Evolutionary conservation across 129 eudicot genomes (phyloP).

Genomic region (Calendula officinalis): DNA sequence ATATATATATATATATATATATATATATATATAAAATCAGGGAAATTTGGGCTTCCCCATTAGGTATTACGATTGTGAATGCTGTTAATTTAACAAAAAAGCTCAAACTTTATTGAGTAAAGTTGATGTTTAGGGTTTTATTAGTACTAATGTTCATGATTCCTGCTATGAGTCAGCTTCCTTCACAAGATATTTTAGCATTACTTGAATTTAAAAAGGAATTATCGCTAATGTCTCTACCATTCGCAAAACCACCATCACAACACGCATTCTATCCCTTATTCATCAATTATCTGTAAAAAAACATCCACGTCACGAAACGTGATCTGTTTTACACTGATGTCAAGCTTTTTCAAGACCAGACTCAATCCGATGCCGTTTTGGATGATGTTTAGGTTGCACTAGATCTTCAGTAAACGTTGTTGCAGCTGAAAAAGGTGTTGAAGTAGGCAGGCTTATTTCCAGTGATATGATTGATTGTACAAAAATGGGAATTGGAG

Average conservation of each 20-base stretch:
- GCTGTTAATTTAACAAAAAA: background rate
- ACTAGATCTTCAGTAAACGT: conserved; percentile 77
- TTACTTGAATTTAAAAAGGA: conserved; percentile 89
- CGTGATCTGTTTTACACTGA: conserved; percentile 89
- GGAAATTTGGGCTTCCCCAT: background rate
- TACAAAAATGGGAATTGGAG: conserved; percentile 85
- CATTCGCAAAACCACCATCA: conserved; percentile 77
- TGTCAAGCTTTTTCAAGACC: conserved; percentile 84
- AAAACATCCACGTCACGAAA: conserved; percentile 79
- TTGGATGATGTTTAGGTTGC: conserved; percentile 85
- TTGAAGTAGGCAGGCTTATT: conserved; percentile 68
- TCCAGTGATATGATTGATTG: conserved; percentile 91
- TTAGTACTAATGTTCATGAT: conserved; percentile 36
- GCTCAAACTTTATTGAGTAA: conserved; percentile 8
- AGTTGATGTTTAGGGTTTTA: conserved; percentile 56
- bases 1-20: no score
- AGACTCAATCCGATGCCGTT: conserved; percentile 75
- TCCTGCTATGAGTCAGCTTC: conserved; percentile 70
- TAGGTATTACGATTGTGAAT: conserved; percentile 1
- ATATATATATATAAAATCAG: background rate
- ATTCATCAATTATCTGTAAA: conserved; percentile 66
- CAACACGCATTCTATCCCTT: conserved; percentile 65
- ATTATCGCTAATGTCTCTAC: conserved; percentile 73
- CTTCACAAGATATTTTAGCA: conserved; percentile 89
- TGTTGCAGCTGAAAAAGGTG: conserved; percentile 82